Conservation (phyloP, 78 protist genomes). For the Capsaspora owczarzaki region DNA sequence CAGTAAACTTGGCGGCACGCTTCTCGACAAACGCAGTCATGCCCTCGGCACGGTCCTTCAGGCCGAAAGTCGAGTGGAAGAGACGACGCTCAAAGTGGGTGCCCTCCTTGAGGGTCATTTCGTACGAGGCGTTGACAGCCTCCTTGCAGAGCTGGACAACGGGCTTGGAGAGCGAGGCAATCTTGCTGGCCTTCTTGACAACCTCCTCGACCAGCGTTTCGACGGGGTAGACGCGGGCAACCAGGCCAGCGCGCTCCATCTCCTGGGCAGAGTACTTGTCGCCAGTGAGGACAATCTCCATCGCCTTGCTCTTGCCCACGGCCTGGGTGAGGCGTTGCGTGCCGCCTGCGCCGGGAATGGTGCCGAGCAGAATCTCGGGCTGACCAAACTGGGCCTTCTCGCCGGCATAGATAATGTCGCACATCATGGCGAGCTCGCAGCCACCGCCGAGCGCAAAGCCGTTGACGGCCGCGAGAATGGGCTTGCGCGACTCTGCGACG, state of each 20-base stretch:
- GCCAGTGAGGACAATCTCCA: constrained; percentile 87
- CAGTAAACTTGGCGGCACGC: constrained; percentile 61
- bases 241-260: constrained; percentile 69
- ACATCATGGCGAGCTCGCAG: constrained; percentile 94
- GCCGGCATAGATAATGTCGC: constrained; percentile 81
- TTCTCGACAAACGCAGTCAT: constrained; percentile 87
- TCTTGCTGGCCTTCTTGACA: constrained; percentile 4
- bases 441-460: constrained; percentile 97
- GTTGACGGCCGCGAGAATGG: constrained; percentile 93
- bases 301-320: constrained; percentile 89
- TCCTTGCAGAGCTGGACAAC: constrained; percentile 67
- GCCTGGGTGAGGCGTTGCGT: constrained; percentile 89
- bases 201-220: constrained; percentile 11
- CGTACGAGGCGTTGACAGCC: constrained; percentile 68
- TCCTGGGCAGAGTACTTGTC: constrained; percentile 57
- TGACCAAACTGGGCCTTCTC: constrained; percentile 87
- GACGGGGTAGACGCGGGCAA: constrained; percentile 40
- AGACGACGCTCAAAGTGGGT: constrained; percentile 65
- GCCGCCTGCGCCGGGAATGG: constrained; percentile 97
- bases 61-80: constrained; percentile 87
- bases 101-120: constrained; percentile 74
- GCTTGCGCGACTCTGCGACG: constrained; percentile 58
- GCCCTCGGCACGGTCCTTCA: constrained; percentile 87
- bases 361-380: constrained; percentile 93
- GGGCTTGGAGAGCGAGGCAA: constrained; percentile 69